Evolutionary conservation across 225 moss, liverwort and hornwort genomes (phyloP), one percentile per base, ranked within the genome.

Genomic region (Marchantia paleacea): DNA sequence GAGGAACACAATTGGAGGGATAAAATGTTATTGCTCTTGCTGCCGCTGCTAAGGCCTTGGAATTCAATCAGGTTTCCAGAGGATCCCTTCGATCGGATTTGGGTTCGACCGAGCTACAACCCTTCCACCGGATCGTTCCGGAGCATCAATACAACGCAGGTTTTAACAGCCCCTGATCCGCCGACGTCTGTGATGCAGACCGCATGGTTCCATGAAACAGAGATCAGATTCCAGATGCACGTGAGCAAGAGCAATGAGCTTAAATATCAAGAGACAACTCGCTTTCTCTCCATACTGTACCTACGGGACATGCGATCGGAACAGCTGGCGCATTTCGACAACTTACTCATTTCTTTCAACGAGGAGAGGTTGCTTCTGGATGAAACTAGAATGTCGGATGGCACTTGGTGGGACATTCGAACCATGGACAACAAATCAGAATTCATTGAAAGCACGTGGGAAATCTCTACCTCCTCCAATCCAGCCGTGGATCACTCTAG

Each of bases 71-170:
- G 71, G 71, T 72, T 48, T 50, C 71, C 47, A 8, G 49, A 72
- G 10, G 71, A 72, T 72, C 71, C 7, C 10, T 48, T 48, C 71
- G 71, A 72, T 30, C 71, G 71, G 12, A 48, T 72, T 72, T 72
- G 71, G 71, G 12, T 20, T 68, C 13, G 18, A 72, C 13, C 10
- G 9, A 72, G 49, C 13, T 9, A 72, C 19, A 19, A 48, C 12
- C 3, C 6, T 18, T 29, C 68, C 68, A 3, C 5, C 31, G 19
- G 8, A 19, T 20, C 28, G 68, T 3, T 25, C 12, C 12, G 1
- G 68, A 18, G 4, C 4, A 26, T 12, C 7, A 72, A 19, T 48
- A 48, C 19, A 9, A 72, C 20, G 20, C 71, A 20, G 19, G 47
- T 50, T 72, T 48, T 48, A 14, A 3, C 29, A 19, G 50, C 19